A percentile compares a stretch with the other conserved stretches of the same genome.
Evolutionary conservation across 2,329 filamentous ascomycete species (phyloP).

Genomic region (Colletotrichum endophyticum): DNA sequence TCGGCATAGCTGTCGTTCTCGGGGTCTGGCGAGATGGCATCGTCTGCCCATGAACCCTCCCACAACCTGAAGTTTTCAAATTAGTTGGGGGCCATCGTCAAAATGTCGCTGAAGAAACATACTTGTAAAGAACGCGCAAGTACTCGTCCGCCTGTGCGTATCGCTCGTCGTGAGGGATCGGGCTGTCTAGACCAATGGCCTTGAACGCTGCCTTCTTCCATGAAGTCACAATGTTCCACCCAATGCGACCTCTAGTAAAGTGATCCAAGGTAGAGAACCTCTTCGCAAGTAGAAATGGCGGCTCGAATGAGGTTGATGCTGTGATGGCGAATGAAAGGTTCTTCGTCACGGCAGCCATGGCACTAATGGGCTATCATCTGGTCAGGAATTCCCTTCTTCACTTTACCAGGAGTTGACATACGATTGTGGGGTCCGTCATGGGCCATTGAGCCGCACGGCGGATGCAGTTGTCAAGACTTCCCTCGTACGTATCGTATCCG

Average conservation of each 20-base stretch:
- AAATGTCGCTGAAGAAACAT: constrained; percentile 8
- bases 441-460: constrained; percentile 69
- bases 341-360: constrained; percentile 72
- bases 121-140: constrained; percentile 66
- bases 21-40: constrained; percentile 59
- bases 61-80: constrained; percentile 16
- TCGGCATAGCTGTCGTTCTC: constrained; percentile 62
- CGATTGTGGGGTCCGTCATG: constrained; percentile 67
- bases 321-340: constrained; percentile 68
- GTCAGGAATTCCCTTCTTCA: not conserved
- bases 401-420: constrained; percentile 33
- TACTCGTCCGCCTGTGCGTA: constrained; percentile 69
- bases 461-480: constrained; percentile 64
- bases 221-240: constrained; percentile 70
- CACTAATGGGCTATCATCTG: constrained; percentile 56
- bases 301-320: constrained; percentile 66
- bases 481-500: constrained; percentile 67
- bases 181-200: constrained; percentile 62
- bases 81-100: no score
- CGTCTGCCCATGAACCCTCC: constrained; percentile 61
- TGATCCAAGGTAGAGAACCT: constrained; percentile 68
- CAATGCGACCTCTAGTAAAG: constrained; percentile 64
- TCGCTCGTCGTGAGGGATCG: constrained; percentile 65
- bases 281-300: constrained; percentile 66
- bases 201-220: constrained; percentile 67